Percentiles rank a stretch among this genome's conserved stretches.
Evolutionary conservation across 192 early-diverging fungal genomes (phyloP).

Genomic region (Spizellomyces sp.): DNA sequence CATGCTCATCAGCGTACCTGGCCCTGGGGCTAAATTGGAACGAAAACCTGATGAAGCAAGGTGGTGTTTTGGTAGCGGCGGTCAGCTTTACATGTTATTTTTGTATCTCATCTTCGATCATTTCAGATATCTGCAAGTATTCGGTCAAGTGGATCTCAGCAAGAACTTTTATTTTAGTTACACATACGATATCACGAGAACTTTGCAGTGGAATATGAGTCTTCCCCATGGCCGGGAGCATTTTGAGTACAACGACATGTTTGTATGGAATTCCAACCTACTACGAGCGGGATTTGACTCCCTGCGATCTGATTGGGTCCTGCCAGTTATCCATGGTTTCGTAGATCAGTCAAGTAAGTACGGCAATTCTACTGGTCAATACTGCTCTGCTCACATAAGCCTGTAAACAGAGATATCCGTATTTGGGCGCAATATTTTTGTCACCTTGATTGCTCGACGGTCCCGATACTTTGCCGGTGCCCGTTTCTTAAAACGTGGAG

Average conservation of each 20-base stretch:
- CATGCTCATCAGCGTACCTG: constrained; percentile 66
- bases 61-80: constrained; percentile 22
- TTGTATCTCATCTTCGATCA: background rate
- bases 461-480: constrained; percentile 95
- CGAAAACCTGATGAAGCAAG: constrained; percentile 74
- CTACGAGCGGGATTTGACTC: constrained; percentile 66
- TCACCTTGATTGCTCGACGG: constrained; percentile 93
- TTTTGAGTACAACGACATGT: constrained; percentile 76
- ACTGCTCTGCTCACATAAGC: background rate
- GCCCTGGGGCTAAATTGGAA: constrained; percentile 61
- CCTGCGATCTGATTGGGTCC: constrained; percentile 69
- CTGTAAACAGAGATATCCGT: constrained; percentile 72
- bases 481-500: constrained; percentile 93
- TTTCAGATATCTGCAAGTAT: constrained; percentile 73
- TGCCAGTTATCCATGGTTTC: constrained; percentile 91
- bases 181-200: constrained; percentile 93
- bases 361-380: background rate
- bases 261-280: constrained; percentile 93
- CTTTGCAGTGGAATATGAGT: constrained; percentile 88
- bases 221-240: constrained; percentile 34
- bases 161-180: constrained; percentile 99
- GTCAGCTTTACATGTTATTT: background rate
- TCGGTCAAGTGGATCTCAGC: constrained; percentile 87
- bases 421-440: constrained; percentile 85
- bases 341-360: constrained; percentile 91